Percentiles rank a stretch among this genome's conserved stretches.
phyloP scores from a whole-genome alignment of 2,329 filamentous ascomycete genomes.

The Mycogone perniciosa region DNA sequence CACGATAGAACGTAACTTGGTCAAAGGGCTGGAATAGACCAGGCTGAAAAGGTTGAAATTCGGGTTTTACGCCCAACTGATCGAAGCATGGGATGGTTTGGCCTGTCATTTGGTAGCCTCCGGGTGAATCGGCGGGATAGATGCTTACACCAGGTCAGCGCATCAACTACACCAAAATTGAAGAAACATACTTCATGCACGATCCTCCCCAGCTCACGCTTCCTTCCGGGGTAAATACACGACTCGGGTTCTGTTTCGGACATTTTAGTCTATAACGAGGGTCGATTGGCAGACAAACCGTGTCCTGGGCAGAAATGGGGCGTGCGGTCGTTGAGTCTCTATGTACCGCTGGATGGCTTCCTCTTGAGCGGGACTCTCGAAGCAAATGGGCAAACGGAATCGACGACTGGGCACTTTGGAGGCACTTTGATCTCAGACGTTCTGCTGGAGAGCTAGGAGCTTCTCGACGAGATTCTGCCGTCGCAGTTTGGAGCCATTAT shows the following conservation, averaged over 20 bases:
- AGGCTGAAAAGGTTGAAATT: background rate
- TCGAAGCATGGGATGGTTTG: constrained; percentile 20
- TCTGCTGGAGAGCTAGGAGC: background rate
- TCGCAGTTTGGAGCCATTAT: background rate
- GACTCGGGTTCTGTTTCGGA: constrained; percentile 33
- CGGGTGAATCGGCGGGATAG: constrained; percentile 32
- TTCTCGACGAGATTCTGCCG: background rate
- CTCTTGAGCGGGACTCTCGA: constrained; percentile 15
- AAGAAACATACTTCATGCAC: constrained; percentile 23
- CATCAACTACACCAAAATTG: background rate
- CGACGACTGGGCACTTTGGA: background rate
- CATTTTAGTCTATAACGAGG: constrained; percentile 30
- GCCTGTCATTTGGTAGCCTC: constrained; percentile 33
- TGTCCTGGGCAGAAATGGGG: constrained; percentile 52
- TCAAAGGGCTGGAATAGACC: background rate
- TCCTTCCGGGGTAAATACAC: constrained; percentile 30
- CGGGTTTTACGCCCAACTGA: background rate
- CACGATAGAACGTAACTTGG: background rate
- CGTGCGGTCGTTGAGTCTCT: constrained; percentile 54
- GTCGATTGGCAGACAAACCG: constrained; percentile 24
- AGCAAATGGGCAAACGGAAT: constrained; percentile 3
- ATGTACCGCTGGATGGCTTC: constrained; percentile 52
- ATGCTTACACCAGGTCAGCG: constrained; percentile 17
- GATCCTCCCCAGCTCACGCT: constrained; percentile 32
- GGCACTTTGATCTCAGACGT: background rate